These are phyloP conservation scores for Boletus coccyginus DNA, from an alignment of 768 basidiomycete genomes.

Conservation along the genomic window DNA sequence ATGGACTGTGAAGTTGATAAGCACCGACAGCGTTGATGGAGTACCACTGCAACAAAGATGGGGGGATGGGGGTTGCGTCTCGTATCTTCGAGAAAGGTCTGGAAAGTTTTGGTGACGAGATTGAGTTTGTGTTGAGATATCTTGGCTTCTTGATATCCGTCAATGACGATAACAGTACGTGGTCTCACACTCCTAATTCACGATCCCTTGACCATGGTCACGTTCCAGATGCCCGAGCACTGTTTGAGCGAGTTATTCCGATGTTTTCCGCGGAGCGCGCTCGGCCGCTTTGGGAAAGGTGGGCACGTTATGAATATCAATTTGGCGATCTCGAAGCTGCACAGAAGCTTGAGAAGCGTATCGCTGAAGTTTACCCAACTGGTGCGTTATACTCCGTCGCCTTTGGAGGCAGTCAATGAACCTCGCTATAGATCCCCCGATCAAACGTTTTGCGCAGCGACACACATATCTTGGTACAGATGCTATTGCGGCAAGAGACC, in stretches of 20 bases:
- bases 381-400: conserved; percentile 45
- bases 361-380: conserved; percentile 82
- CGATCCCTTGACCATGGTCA: conserved; percentile 4
- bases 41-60: conserved; percentile 84
- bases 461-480: conserved; percentile 74
- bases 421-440: conserved; percentile 64
- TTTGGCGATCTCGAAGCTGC: conserved; percentile 90
- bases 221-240: conserved; percentile 81
- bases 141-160: conserved; percentile 90
- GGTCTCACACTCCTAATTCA: neutral
- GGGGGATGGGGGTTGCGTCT: conserved; percentile 68
- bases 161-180: conserved; percentile 93
- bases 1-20: conserved; percentile 3
- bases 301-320: conserved; percentile 94
- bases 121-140: conserved; percentile 85
- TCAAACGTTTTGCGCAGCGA: conserved; percentile 88
- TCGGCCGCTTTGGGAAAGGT: conserved; percentile 89
- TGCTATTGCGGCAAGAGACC: conserved; percentile 84
- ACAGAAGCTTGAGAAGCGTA: conserved; percentile 85
- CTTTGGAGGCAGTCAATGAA: neutral
- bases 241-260: conserved; percentile 87
- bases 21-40: conserved; percentile 77
- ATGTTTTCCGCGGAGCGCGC: conserved; percentile 78
- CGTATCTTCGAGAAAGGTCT: conserved; percentile 94
- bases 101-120: conserved; percentile 76